Evolutionary conservation across 2,329 filamentous ascomycete species (phyloP).

Genomic region (Neofusicoccum sp.): DNA sequence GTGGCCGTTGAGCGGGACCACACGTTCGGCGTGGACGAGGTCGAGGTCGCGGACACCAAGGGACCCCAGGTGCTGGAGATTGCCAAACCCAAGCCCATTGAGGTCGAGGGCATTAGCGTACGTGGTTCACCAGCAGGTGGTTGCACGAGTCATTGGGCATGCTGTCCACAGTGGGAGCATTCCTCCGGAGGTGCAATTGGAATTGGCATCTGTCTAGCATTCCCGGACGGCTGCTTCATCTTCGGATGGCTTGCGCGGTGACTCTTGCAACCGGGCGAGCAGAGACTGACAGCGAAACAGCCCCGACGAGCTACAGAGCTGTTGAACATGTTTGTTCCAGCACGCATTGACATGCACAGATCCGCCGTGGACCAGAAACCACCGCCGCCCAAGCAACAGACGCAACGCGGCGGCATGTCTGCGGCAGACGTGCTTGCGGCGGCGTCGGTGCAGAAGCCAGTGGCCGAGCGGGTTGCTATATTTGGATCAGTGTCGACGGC

Average conservation of each 20-base stretch:
- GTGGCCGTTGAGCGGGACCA: conserved; percentile 47
- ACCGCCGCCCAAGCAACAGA: neutral
- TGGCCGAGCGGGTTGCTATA: conserved; percentile 36
- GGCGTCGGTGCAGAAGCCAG: conserved; percentile 26
- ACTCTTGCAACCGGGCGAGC: neutral
- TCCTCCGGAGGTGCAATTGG: neutral
- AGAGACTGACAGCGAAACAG: conserved; percentile 24
- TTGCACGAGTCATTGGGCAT: neutral
- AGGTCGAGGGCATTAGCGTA: conserved; percentile 42
- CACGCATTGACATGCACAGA: conserved; percentile 48
- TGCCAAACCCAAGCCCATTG: conserved; percentile 35
- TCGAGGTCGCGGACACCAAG: conserved; percentile 27
- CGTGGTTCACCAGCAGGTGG: conserved; percentile 15
- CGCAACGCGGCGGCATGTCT: conserved; percentile 1
- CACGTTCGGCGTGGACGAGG: conserved; percentile 40
- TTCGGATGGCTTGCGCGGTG: neutral
- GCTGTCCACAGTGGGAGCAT: neutral
- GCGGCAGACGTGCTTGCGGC: conserved; percentile 37
- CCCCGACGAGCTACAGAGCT: conserved; percentile 47
- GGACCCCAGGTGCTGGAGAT: conserved; percentile 24
- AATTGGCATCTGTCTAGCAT: too few relatives aligned
- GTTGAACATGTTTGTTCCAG: conserved; percentile 48
- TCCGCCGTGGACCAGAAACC: conserved; percentile 33
- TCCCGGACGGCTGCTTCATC: too few relatives aligned
- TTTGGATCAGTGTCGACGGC: conserved; percentile 56